phyloP scores from a whole-genome alignment of 305 asterid species.

The Plantago lanceolata region DNA sequence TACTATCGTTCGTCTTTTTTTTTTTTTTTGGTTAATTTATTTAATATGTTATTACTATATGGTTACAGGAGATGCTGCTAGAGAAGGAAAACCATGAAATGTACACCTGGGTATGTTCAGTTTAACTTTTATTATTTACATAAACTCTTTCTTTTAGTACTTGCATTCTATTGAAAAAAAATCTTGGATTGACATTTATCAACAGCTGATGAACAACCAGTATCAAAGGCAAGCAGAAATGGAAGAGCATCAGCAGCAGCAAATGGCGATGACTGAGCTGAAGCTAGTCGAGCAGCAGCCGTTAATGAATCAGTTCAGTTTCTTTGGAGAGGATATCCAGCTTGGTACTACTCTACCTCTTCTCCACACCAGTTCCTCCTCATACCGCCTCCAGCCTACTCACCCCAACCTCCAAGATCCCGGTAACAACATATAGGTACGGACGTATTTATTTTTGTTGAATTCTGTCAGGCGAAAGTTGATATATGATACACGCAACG shows the following conservation, averaged over 20 bases:
- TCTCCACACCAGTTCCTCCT: slow-evolving; percentile 27
- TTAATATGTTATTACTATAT: neutral
- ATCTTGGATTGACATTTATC: neutral
- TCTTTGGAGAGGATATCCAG: slow-evolving; percentile 59
- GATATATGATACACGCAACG: no score
- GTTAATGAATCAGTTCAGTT: slow-evolving; percentile 52
- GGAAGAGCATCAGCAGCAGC: slow-evolving; percentile 29
- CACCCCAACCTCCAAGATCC: slow-evolving; percentile 69
- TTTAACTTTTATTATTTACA: neutral
- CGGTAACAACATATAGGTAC: neutral
- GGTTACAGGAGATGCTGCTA: slow-evolving; percentile 49
- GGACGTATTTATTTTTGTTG: no score
- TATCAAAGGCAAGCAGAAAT: slow-evolving; percentile 45
- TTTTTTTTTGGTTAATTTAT: no score
- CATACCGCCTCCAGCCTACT: slow-evolving; percentile 53
- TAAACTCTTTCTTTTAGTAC: neutral
- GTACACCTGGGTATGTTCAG: slow-evolving; percentile 56
- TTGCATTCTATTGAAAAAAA: neutral
- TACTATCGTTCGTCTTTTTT: no score
- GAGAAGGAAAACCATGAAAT: slow-evolving; percentile 79
- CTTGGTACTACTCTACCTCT: slow-evolving; percentile 40
- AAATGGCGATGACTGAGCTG: slow-evolving; percentile 47
- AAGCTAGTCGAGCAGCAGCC: slow-evolving; percentile 46
- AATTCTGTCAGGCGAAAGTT: no score
- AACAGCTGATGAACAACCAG: slow-evolving; percentile 57